Evolutionary conservation across 192 early-diverging fungal species (phyloP), one percentile per base, ranked within the genome.

Genomic region (Oehlia diaphana): DNA sequence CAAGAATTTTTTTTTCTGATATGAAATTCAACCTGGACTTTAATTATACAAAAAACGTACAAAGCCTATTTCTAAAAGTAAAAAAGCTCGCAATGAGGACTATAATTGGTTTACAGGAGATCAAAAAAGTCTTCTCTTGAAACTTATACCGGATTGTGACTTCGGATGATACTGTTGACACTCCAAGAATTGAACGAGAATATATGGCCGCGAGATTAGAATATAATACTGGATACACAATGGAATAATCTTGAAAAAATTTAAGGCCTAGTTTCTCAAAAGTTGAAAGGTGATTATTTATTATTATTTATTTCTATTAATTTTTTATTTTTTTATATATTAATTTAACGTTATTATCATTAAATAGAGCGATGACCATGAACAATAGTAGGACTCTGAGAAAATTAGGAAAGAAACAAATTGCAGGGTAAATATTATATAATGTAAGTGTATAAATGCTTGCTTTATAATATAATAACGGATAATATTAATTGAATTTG

Each of bases 101-200:
- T 26, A 26, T 26, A 14, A 37, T 12, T n/a, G 28, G 12, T 63
- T 76, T n/a, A 47, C 74, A 26, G 35, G 64, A 44, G 74, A 76
- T 42, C 74, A 76, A 64, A 76, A 76, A 64, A 44, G 33, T n/a
- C 58, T 62, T 63, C 53, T 76, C 16, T 23, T 63, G 61, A 76
- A 44, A 9, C 61, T 76, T 42, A 14, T 76, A 6, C 62, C 62
- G 26, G 23, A 16, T 63, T 39, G 9, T 9, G 74, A 76, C 35
- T 23, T 76, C 62, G 33, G 47, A 35, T 42, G 33, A 44, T 16
- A 21, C 5, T 21, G 37, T 76, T 62, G 61, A 76, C 23, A 76
- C 61, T 9, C 63, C 42, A 64, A 13, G 37, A 21, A 62, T 63
- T 9, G 58, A 75, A 42, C 33, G 74, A 35, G 53, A 62, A 42